Percentiles rank a stretch among this genome's conserved stretches.
Conservation (phyloP, 768 basidiomycete genomes). For the Calocera viscosa region DNA sequence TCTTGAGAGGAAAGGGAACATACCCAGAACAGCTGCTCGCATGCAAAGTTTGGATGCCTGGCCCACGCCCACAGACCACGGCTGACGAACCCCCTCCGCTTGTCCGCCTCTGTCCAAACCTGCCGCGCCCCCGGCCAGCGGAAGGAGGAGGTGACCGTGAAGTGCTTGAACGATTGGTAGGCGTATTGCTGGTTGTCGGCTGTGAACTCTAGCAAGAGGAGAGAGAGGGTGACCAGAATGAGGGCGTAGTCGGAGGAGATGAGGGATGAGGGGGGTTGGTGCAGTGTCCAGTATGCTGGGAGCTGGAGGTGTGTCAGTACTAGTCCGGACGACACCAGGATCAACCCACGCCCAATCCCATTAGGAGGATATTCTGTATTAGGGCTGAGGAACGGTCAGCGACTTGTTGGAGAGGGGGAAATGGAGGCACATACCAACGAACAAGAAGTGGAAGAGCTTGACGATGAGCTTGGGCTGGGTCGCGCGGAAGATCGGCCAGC, state of each 20-base stretch:
- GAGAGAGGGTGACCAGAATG: constrained; percentile 42
- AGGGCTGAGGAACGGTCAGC: constrained; percentile 33
- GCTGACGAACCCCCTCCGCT: constrained; percentile 70
- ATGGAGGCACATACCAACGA: constrained; percentile 42
- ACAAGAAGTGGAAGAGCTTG: constrained; percentile 52
- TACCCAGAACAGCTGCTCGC: constrained; percentile 83
- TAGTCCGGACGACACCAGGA: no score
- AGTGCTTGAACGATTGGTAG: constrained; percentile 60
- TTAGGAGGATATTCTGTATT: constrained; percentile 69
- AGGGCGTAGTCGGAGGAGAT: constrained; percentile 51
- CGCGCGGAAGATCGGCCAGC: constrained; percentile 67
- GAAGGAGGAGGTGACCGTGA: constrained; percentile 22
- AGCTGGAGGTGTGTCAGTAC: constrained; percentile 23
- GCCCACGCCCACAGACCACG: constrained; percentile 76
- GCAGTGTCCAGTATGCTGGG: constrained; percentile 43
- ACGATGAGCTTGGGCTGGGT: constrained; percentile 44
- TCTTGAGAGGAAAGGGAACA: constrained; percentile 20
- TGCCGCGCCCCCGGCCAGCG: constrained; percentile 56
- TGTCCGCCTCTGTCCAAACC: constrained; percentile 54
- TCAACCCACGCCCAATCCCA: constrained; percentile 48
- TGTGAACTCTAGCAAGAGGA: constrained; percentile 60
- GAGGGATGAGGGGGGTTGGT: constrained; percentile 41
- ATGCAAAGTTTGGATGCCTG: constrained; percentile 85
- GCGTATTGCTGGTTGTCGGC: constrained; percentile 89
- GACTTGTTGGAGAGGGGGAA: neutral